phyloP scores from a whole-genome alignment of 2,329 filamentous ascomycete species.

The Albifimbria verrucaria region DNA sequence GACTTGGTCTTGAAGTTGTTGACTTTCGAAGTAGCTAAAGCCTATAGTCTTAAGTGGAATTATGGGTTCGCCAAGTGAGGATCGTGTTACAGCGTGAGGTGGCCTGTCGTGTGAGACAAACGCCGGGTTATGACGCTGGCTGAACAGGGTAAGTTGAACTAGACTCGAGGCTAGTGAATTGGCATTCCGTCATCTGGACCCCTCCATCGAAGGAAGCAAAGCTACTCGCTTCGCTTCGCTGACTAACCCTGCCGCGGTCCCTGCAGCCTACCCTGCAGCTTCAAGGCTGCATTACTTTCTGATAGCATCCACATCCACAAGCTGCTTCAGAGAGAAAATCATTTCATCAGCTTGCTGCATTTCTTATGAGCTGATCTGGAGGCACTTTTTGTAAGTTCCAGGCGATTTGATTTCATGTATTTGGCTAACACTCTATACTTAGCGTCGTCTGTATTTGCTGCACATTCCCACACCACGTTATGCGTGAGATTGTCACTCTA shows the following conservation, averaged over 20 bases:
- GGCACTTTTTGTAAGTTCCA: neutral
- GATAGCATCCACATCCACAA: too few species aligned
- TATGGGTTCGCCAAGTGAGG: too few species aligned
- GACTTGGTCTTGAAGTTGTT: too few species aligned
- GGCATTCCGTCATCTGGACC: neutral
- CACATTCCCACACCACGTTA: conserved; percentile 30
- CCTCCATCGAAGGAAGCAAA: neutral
- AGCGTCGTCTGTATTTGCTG: conserved; percentile 1
- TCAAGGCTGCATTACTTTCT: neutral
- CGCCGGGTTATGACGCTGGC: too few species aligned
- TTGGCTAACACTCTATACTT: neutral
- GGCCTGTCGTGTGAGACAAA: too few species aligned
- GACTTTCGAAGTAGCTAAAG: too few species aligned
- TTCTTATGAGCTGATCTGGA: neutral
- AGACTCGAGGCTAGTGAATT: too few species aligned
- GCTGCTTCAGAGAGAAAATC: neutral
- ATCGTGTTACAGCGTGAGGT: too few species aligned
- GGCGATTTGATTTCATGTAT: neutral
- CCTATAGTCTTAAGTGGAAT: too few species aligned
- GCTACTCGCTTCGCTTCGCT: too few species aligned
- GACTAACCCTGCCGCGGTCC: too few species aligned
- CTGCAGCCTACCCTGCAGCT: neutral
- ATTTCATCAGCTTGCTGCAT: neutral
- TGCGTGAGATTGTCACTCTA: conserved; percentile 94
- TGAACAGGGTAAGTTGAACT: too few species aligned